Conservation (phyloP, 164 flowering plant species). For the Umbellularia californica region DNA sequence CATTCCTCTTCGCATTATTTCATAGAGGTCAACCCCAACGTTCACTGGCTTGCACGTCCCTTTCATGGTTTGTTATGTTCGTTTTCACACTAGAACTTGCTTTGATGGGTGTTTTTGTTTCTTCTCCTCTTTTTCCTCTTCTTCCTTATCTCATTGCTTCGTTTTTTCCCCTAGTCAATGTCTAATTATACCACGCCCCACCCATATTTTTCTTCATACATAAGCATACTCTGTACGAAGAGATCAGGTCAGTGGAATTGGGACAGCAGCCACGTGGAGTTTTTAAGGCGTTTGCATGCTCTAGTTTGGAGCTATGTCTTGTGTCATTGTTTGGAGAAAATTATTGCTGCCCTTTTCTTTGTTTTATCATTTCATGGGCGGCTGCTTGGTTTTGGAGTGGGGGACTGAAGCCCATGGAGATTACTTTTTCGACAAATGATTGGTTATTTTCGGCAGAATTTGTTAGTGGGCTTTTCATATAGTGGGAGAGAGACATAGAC, state of each 20-base stretch:
- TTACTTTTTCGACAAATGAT: background rate
- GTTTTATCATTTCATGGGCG: background rate
- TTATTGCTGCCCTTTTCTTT: conserved; percentile 3
- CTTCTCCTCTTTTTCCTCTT: background rate
- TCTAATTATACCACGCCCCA: background rate
- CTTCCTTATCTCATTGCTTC: background rate
- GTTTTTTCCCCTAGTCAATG: background rate
- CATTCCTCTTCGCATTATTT: background rate
- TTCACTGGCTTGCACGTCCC: conserved; percentile 1
- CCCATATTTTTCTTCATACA: background rate
- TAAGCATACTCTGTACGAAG: background rate
- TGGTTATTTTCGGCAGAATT: background rate
- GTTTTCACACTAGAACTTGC: background rate
- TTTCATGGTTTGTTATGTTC: conserved; percentile 2
- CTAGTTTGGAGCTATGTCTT: background rate
- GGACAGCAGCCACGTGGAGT: background rate
- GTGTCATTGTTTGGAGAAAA: background rate
- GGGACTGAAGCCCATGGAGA: background rate
- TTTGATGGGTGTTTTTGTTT: background rate
- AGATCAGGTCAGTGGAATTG: no score
- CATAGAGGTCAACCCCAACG: conserved; percentile 1
- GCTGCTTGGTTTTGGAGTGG: background rate
- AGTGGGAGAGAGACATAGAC: background rate
- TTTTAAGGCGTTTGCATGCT: background rate
- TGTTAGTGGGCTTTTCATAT: background rate